Percentiles rank a stretch among this genome's conserved stretches.
Evolutionary conservation across 805 yeast genomes (phyloP).

Genomic region (Diddensiella santjacobensis): DNA sequence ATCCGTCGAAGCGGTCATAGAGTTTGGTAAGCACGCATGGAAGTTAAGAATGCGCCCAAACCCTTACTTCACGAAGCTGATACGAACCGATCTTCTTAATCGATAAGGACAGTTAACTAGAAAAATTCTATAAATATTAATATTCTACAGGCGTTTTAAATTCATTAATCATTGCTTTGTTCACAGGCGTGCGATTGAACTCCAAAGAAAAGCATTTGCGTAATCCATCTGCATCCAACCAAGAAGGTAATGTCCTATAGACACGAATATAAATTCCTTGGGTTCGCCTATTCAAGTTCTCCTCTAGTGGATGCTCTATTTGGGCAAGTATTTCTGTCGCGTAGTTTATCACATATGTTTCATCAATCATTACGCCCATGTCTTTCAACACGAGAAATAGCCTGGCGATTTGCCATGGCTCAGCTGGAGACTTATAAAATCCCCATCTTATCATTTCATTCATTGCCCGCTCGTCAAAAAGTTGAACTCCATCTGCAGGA

Average conservation of each 20-base stretch:
- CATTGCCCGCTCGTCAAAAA: not conserved
- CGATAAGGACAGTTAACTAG: too few species aligned
- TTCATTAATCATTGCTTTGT: too few species aligned
- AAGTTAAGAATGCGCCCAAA: too few species aligned
- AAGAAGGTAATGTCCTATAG: not conserved
- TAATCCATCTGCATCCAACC: not conserved
- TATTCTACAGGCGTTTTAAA: too few species aligned
- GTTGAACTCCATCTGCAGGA: not conserved
- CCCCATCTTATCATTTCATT: slow-evolving; percentile 4
- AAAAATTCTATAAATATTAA: too few species aligned
- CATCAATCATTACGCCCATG: not conserved
- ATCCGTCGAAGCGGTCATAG: too few species aligned
- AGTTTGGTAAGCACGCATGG: too few species aligned
- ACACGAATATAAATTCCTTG: not conserved
- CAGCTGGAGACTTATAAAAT: slow-evolving; percentile 5
- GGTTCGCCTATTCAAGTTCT: not conserved
- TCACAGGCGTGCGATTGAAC: not conserved
- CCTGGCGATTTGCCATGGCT: slow-evolving; percentile 3
- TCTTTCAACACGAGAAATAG: not conserved
- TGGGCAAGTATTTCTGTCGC: not conserved
- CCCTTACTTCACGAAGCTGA: too few species aligned
- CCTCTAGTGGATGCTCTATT: not conserved
- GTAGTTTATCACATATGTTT: too few species aligned
- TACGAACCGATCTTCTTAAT: too few species aligned
- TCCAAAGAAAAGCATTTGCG: not conserved